A percentile compares a stretch with the other conserved stretches of the same genome.
Conservation (phyloP, 1,284 basidiomycete species). For the Flammula alnicola region DNA sequence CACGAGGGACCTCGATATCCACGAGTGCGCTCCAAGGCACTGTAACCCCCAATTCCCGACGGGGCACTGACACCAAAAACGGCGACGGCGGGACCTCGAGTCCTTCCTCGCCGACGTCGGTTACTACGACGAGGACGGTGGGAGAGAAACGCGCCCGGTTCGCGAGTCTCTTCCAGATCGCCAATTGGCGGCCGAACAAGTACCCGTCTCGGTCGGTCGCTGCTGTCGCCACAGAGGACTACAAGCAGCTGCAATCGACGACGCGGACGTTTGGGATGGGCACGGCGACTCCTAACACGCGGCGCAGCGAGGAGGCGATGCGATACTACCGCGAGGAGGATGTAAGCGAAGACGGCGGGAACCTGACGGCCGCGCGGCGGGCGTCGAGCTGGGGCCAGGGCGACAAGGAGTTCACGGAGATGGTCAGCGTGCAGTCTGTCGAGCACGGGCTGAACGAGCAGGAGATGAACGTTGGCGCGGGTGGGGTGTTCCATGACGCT, state of each 20-base stretch:
- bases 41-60: slow-evolving; percentile 15
- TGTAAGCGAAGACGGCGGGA: slow-evolving; percentile 20
- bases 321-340: slow-evolving; percentile 23
- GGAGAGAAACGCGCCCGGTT: slow-evolving; percentile 23
- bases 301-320: slow-evolving; percentile 41
- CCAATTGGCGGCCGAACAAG: slow-evolving; percentile 33
- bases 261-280: not conserved
- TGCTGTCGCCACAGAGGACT: too few species aligned
- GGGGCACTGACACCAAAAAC: slow-evolving; percentile 28
- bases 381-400: slow-evolving; percentile 68
- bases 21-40: slow-evolving; percentile 11
- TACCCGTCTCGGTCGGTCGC: slow-evolving; percentile 16
- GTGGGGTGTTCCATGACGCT: slow-evolving; percentile 46
- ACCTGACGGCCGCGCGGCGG: slow-evolving; percentile 48
- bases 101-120: not conserved
- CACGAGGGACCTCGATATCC: slow-evolving; percentile 13
- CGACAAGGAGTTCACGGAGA: slow-evolving; percentile 50
- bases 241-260: too few species aligned
- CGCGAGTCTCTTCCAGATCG: slow-evolving; percentile 25
- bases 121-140: not conserved
- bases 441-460: slow-evolving; percentile 52
- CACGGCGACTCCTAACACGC: slow-evolving; percentile 14
- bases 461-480: slow-evolving; percentile 55
- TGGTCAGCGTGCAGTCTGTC: slow-evolving; percentile 58
- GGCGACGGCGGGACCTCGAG: too few species aligned